A percentile compares a stretch with the other conserved stretches of the same genome.
phyloP scores from a whole-genome alignment of 78 protist genomes.

The Emiliania huxleyi region DNA sequence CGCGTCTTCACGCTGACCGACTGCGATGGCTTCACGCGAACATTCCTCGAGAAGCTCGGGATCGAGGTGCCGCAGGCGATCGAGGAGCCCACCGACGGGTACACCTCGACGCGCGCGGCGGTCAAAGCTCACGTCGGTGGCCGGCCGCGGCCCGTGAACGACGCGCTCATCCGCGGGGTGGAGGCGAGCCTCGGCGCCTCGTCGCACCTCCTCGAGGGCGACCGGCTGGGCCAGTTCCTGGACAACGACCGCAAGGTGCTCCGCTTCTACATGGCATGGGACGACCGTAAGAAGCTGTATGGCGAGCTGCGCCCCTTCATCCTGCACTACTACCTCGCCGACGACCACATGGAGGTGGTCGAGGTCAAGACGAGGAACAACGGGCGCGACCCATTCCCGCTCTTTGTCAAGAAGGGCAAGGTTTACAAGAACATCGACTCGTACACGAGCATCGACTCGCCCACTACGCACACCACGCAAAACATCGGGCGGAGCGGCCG shows the following conservation, averaged over 20 bases:
- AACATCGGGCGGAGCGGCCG: conserved; percentile 4
- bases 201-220: background rate
- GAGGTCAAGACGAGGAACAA: conserved; percentile 54
- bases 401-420: conserved; percentile 36
- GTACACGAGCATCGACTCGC: background rate
- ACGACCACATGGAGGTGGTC: conserved; percentile 64
- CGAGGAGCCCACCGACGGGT: background rate
- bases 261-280: conserved; percentile 74
- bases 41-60: background rate
- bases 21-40: conserved; percentile 61
- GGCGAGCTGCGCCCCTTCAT: conserved; percentile 62
- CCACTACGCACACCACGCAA: conserved; percentile 21
- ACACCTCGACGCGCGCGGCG: background rate
- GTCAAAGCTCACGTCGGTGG: background rate
- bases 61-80: background rate
- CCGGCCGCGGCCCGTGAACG: conserved; percentile 1
- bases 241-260: conserved; percentile 67
- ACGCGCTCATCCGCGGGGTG: background rate
- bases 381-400: conserved; percentile 69
- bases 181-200: background rate
- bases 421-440: conserved; percentile 20
- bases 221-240: conserved; percentile 49
- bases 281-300: conserved; percentile 45
- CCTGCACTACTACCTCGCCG: conserved; percentile 77
- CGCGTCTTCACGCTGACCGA: conserved; percentile 38